Evolutionary conservation across 2,329 filamentous ascomycete genomes (phyloP).

Genomic region (Dichotomopilus funicola): DNA sequence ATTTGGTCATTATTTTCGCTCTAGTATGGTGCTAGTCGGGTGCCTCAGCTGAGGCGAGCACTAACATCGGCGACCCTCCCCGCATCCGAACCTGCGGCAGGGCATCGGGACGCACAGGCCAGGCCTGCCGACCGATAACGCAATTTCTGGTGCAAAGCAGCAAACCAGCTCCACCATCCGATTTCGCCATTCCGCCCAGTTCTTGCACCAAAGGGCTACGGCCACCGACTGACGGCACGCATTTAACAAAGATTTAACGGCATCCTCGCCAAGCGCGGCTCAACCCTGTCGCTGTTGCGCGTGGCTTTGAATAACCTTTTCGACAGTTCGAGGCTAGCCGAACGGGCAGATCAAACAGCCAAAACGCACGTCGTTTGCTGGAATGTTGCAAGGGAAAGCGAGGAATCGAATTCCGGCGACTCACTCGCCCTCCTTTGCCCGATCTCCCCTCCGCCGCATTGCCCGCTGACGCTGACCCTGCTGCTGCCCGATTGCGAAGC

Average conservation of each 20-base stretch:
- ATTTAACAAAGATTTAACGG: not conserved
- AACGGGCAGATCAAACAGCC: not conserved
- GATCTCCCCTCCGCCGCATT: not conserved
- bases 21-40: not conserved
- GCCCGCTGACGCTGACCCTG: not conserved
- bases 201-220: constrained; percentile 19
- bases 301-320: not conserved
- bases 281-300: constrained; percentile 3
- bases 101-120: constrained; percentile 13
- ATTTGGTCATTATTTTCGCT: not conserved
- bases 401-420: not conserved
- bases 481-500: constrained; percentile 20
- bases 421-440: not conserved
- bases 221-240: not conserved
- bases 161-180: constrained; percentile 19
- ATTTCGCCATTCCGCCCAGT: constrained; percentile 24
- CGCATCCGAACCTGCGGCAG: constrained; percentile 13
- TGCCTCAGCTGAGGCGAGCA: not conserved
- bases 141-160: constrained; percentile 25
- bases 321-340: not conserved
- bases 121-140: constrained; percentile 23
- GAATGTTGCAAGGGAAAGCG: not conserved
- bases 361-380: too few species aligned
- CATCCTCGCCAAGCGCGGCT: not conserved
- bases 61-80: constrained; percentile 20